Conservation (phyloP, 208 protist species). For the Acanthamoeba rhysodes region DNA sequence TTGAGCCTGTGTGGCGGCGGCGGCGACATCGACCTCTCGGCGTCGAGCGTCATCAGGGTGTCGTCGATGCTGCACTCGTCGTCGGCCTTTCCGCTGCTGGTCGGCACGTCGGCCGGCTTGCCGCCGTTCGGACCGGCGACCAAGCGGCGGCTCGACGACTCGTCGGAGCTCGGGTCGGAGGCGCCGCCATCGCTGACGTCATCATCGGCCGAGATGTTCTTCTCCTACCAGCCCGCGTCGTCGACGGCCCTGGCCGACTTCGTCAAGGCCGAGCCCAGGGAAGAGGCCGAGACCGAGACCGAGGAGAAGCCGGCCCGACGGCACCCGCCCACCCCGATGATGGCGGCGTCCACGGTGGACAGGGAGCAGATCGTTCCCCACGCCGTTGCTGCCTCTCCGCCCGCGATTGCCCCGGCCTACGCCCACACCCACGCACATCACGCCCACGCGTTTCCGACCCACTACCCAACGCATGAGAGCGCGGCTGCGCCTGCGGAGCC, state of each 20-base stretch:
- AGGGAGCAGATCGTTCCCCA: not conserved
- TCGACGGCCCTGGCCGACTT: not conserved
- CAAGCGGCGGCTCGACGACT: not conserved
- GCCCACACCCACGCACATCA: not conserved
- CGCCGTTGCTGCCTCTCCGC: not conserved
- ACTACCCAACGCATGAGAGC: not conserved
- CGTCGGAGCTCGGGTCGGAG: not conserved
- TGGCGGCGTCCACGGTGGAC: no score
- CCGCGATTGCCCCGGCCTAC: not conserved
- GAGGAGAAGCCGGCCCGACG: not conserved
- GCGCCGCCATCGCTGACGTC: conserved; percentile 1
- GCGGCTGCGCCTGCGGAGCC: not conserved
- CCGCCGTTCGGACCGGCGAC: not conserved
- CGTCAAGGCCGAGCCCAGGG: conserved; percentile 16
- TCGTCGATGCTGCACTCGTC: not conserved
- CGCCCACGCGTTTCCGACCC: not conserved
- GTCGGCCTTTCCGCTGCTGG: not conserved
- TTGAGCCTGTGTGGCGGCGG: no score
- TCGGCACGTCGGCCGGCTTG: not conserved
- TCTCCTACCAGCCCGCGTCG: conserved; percentile 37
- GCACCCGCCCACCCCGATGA: not conserved
- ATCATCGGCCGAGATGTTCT: conserved; percentile 57
- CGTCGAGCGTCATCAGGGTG: not conserved
- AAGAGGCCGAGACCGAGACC: not conserved
- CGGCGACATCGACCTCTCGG: not conserved